Evolutionary conservation across 1,284 basidiomycete genomes (phyloP), one percentile per base, ranked within the genome.

Genomic region (Limonomyces culmigenus): DNA sequence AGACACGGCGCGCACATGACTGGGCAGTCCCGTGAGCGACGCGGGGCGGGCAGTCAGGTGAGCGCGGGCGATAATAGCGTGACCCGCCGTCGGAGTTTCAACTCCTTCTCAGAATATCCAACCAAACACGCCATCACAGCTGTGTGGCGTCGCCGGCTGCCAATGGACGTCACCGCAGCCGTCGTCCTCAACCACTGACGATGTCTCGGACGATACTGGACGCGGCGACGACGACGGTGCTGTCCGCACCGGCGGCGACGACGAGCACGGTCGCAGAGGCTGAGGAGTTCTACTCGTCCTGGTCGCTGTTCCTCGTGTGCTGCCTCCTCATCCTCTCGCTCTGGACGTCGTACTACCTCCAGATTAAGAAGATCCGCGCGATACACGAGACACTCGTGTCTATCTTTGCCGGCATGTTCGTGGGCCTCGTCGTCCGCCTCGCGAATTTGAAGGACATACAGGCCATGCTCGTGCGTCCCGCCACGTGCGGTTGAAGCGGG

Each of bases 311-410:
- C 54, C 83, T 97, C 47, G 91, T 98, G 46, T 92, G 95, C 57
- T 57, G 88, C 41, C 74, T 98, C 25, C 79, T 99, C 43, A 87
- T 97, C 42, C 63, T 92, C 41, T 95, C 92, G 3, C 75, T 99
- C 45, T 89, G 81, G 71, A 93, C 89, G 12, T 92, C 87, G 16
- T 99, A 99, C 62, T 98, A 96, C 50, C 77, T 99, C 14, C 92
- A 96, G 65, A 84, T 97, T 51, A 91, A 92, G 56, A 70, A 83
- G 35, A 98, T 98, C 60, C 77, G 91, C 36, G 85, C 89, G 11
- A 74, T 99, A 13, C 92, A 99, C 51, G 95, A 99, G 59, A 98
- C 95, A 0, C 68, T 97, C 35, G 85, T 99, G 16, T 87, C 93
- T 29, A 88, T 97, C 44, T 79, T 93, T 50, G 89, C 91, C 11